Evolutionary conservation across 495 filamentous ascomycete genomes (phyloP).

Genomic region (Annulohypoxylon bovei): DNA sequence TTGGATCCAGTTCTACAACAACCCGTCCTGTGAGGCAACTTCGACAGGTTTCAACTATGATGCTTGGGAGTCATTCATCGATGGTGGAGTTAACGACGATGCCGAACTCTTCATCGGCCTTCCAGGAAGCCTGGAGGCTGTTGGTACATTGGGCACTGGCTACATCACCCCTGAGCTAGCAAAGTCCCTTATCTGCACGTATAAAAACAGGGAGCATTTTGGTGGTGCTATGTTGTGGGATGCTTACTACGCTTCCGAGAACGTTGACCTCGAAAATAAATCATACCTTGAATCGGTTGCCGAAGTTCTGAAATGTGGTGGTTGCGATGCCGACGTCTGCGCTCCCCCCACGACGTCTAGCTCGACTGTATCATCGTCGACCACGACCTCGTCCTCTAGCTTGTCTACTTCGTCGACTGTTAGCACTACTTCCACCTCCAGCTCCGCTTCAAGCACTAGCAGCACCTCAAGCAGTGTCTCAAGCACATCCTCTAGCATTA

Average conservation of each 20-base stretch:
- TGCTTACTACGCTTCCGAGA: conserved; percentile 42
- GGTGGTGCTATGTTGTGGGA: conserved; percentile 59
- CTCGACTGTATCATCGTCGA: conserved; percentile 9
- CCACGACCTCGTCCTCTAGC: conserved; percentile 16
- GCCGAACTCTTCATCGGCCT: conserved; percentile 73
- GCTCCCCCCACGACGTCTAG: conserved; percentile 21
- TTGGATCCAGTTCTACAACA: conserved; percentile 82
- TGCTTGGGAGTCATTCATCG: conserved; percentile 68
- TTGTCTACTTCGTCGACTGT: conserved; percentile 5
- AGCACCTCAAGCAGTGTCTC: conserved; percentile 14
- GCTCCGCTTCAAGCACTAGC: conserved; percentile 11
- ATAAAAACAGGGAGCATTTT: conserved; percentile 49
- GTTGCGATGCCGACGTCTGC: conserved; percentile 29
- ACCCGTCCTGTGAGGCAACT: conserved; percentile 64
- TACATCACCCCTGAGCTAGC: conserved; percentile 45
- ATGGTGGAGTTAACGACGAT: conserved; percentile 61
- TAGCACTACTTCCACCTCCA: conserved; percentile 3
- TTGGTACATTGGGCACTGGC: conserved; percentile 38
- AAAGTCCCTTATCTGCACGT: conserved; percentile 42
- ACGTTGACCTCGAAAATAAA: conserved; percentile 33
- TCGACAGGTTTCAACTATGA: conserved; percentile 68
- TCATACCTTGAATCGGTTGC: conserved; percentile 47
- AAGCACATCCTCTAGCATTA: not conserved
- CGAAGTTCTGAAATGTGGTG: conserved; percentile 34
- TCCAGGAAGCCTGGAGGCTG: conserved; percentile 60